Evolutionary conservation across 2,329 filamentous ascomycete genomes (phyloP).

Genomic region (Fusarium sp.): DNA sequence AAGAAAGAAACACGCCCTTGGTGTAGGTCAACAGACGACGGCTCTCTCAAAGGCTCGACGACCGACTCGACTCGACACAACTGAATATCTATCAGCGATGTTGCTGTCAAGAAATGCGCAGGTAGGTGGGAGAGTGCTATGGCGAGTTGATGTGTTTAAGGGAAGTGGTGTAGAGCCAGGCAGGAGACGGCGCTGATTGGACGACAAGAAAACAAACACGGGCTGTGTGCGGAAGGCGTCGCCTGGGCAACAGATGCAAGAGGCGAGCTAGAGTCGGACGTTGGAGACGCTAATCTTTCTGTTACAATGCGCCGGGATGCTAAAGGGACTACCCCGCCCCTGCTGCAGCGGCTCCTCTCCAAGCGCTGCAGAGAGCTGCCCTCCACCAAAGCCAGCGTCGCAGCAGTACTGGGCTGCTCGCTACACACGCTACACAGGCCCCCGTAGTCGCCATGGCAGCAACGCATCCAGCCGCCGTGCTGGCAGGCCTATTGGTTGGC

Average conservation of each 20-base stretch:
- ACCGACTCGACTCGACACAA: constrained; percentile 32
- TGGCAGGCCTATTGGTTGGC: constrained; percentile 37
- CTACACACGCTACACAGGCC: constrained; percentile 32
- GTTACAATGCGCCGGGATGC: constrained; percentile 41
- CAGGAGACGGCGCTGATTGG: constrained; percentile 43
- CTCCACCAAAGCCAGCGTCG: constrained; percentile 30
- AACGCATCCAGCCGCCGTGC: constrained; percentile 36
- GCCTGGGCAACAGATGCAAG: constrained; percentile 38
- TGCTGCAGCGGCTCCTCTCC: constrained; percentile 35
- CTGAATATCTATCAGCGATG: constrained; percentile 33
- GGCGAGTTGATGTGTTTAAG: constrained; percentile 48
- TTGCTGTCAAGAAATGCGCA: constrained; percentile 41
- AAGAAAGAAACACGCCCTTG: constrained; percentile 41
- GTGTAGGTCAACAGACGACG: constrained; percentile 32
- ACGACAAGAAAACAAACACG: constrained; percentile 46
- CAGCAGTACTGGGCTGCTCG: constrained; percentile 20
- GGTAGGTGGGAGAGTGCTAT: constrained; percentile 33
- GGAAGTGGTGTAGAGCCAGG: constrained; percentile 37
- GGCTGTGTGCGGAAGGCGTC: constrained; percentile 35
- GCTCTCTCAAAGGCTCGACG: constrained; percentile 40
- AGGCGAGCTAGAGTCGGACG: constrained; percentile 33
- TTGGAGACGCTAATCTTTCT: constrained; percentile 42
- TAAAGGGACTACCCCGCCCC: constrained; percentile 39
- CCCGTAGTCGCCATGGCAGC: constrained; percentile 47
- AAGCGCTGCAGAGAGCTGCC: constrained; percentile 32